Evolutionary conservation across 495 filamentous ascomycete genomes (phyloP).

Genomic region (Neurospora africana): DNA sequence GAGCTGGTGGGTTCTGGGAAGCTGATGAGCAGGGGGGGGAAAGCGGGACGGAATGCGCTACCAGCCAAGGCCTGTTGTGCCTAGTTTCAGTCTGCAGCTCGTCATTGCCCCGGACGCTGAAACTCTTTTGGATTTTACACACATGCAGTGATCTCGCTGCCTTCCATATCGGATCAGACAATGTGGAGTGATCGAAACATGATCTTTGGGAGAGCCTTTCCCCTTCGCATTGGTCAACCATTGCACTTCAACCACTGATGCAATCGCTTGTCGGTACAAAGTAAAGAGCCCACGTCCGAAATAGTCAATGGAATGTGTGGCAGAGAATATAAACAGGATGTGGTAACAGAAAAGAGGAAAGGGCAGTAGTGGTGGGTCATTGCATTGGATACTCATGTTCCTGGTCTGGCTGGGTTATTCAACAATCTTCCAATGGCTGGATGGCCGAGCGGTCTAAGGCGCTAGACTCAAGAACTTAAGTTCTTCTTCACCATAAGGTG

Average conservation of each 20-base stretch:
- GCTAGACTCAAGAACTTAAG: background rate
- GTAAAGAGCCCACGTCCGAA: background rate
- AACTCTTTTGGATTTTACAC: background rate
- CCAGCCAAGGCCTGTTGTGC: background rate
- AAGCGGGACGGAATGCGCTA: background rate
- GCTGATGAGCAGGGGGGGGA: background rate
- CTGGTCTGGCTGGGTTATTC: background rate
- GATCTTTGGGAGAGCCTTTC: background rate
- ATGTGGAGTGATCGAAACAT: background rate
- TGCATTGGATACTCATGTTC: background rate
- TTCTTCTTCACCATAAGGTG: background rate
- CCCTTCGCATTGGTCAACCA: background rate
- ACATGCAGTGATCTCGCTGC: background rate
- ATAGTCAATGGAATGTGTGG: background rate
- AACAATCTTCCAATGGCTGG: background rate
- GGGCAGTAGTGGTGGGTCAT: background rate
- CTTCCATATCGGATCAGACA: background rate
- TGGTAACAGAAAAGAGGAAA: background rate
- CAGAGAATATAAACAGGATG: background rate
- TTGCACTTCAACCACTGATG: background rate
- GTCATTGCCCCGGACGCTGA: background rate
- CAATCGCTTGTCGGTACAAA: background rate
- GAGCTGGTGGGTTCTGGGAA: background rate
- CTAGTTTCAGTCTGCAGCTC: background rate
- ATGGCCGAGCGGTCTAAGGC: conserved; percentile 5